These are phyloP conservation scores for Diaporthe longicolla DNA, from an alignment of 2,329 filamentous ascomycete species.

Conservation along the genomic window DNA sequence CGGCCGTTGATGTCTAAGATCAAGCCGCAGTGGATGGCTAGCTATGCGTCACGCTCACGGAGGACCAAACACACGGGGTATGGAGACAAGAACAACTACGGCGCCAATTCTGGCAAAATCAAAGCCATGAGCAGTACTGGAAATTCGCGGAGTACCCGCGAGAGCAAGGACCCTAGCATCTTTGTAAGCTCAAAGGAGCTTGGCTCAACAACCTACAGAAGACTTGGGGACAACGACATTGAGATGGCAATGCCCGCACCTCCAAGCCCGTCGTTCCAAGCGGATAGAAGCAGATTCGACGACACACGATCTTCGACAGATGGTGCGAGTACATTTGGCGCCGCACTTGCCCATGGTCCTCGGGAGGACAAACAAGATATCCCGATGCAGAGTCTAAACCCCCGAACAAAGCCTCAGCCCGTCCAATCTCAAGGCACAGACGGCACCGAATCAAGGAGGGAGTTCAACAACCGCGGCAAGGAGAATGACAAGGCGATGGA, in stretches of 20 bases:
- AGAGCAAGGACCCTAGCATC: constrained; percentile 25
- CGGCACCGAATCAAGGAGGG: not conserved
- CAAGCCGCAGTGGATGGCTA: constrained; percentile 42
- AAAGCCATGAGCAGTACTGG: constrained; percentile 18
- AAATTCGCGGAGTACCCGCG: constrained; percentile 1
- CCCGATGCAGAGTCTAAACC: constrained; percentile 21
- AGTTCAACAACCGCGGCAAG: not conserved
- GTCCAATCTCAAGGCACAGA: not conserved
- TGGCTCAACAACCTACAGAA: constrained; percentile 30
- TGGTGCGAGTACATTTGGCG: not conserved
- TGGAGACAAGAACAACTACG: constrained; percentile 14
- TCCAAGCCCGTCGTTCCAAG: constrained; percentile 3
- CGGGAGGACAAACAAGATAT: constrained; percentile 1
- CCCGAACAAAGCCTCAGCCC: not conserved
- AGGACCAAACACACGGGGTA: not conserved
- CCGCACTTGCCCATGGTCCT: not conserved
- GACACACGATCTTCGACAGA: constrained; percentile 9
- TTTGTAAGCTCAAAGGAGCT: constrained; percentile 15
- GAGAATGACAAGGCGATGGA: constrained; percentile 33
- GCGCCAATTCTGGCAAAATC: not conserved
- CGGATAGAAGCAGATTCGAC: constrained; percentile 2
- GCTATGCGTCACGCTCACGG: constrained; percentile 22
- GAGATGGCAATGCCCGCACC: constrained; percentile 30
- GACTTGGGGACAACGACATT: constrained; percentile 35
- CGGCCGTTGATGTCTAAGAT: constrained; percentile 48